These are phyloP conservation scores for Claviceps pusilla DNA, from an alignment of 2,329 filamentous ascomycete species.

Conservation along the genomic window DNA sequence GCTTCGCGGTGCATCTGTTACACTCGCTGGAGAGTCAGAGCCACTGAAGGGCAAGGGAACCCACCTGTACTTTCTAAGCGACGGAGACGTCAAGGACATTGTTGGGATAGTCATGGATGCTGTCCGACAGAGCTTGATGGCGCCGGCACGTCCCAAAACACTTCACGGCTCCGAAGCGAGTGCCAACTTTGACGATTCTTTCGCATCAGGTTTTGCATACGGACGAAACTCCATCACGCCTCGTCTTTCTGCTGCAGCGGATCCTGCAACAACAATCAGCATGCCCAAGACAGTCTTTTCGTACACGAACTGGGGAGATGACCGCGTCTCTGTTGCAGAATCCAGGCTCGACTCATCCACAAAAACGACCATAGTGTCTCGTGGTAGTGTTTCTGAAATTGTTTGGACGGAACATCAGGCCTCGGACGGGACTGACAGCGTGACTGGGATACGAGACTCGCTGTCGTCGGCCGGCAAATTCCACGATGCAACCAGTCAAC, in stretches of 20 bases:
- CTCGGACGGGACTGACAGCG: neutral
- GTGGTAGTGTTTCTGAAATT: constrained; percentile 16
- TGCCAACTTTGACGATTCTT: neutral
- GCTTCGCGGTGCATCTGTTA: neutral
- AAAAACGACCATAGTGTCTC: constrained; percentile 16
- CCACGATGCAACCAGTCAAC: neutral
- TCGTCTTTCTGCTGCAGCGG: constrained; percentile 11
- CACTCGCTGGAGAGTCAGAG: neutral
- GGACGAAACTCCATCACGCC: constrained; percentile 12
- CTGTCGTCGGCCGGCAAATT: neutral
- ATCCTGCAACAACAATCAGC: constrained; percentile 21
- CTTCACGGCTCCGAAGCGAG: neutral
- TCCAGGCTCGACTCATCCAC: constrained; percentile 5
- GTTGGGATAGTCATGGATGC: constrained; percentile 2
- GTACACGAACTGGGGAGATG: constrained; percentile 2
- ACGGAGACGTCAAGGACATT: constrained; percentile 6
- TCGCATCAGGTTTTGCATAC: constrained; percentile 10
- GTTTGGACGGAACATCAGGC: constrained; percentile 12
- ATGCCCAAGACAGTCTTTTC: constrained; percentile 18
- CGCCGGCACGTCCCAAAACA: neutral
- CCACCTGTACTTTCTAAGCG: constrained; percentile 7
- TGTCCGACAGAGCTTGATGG: neutral
- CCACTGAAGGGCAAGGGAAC: neutral
- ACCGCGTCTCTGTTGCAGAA: neutral
- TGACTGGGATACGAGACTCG: neutral